These are phyloP conservation scores for Harringtonia lauricola DNA, from an alignment of 2,329 filamentous ascomycete genomes.

Conservation along the genomic window DNA sequence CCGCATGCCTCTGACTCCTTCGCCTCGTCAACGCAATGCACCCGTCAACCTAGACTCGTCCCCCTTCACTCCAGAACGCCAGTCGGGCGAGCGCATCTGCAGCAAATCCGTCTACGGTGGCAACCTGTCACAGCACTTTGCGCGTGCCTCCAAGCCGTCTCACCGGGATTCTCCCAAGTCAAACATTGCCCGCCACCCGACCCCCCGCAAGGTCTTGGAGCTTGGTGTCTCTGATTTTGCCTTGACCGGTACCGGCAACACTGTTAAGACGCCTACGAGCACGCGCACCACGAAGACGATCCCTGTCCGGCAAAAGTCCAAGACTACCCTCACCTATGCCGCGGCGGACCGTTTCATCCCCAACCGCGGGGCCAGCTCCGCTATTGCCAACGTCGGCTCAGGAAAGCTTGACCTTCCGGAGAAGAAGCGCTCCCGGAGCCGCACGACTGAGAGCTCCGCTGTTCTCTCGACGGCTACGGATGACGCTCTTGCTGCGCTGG, in stretches of 20 bases:
- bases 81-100: constrained; percentile 38
- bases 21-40: constrained; percentile 56
- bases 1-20: constrained; percentile 89
- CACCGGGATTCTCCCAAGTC: constrained; percentile 90
- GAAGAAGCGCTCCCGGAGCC: constrained; percentile 60
- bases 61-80: constrained; percentile 66
- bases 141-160: constrained; percentile 55
- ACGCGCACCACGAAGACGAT: constrained; percentile 48
- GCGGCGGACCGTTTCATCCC: constrained; percentile 93
- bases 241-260: constrained; percentile 68
- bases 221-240: constrained; percentile 88
- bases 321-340: constrained; percentile 70
- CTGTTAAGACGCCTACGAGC: constrained; percentile 46
- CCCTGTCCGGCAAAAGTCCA: constrained; percentile 44
- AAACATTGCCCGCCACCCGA: constrained; percentile 74
- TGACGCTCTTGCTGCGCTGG: constrained; percentile 68
- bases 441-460: constrained; percentile 55
- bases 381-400: constrained; percentile 68
- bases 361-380: constrained; percentile 82
- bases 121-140: constrained; percentile 69
- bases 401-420: constrained; percentile 69
- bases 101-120: constrained; percentile 69
- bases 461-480: constrained; percentile 71
- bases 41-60: constrained; percentile 48
- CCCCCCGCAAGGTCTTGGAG: constrained; percentile 74